phyloP scores from a whole-genome alignment of 2,329 filamentous ascomycete species.

The Epichloe sibirici region DNA sequence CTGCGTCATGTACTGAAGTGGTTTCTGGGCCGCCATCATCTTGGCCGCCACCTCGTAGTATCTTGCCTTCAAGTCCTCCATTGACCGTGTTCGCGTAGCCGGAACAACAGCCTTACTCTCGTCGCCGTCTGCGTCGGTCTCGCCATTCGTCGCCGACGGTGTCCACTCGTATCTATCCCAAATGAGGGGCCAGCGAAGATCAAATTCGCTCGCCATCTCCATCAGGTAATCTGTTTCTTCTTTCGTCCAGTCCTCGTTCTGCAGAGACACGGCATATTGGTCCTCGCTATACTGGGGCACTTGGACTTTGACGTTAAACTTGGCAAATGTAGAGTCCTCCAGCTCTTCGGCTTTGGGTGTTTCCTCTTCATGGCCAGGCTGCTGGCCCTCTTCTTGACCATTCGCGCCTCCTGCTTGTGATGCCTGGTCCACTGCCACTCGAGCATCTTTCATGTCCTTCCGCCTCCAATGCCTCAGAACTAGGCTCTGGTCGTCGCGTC shows the following conservation, averaged over 20 bases:
- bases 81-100: constrained; percentile 45
- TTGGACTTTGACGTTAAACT: constrained; percentile 74
- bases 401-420: background rate
- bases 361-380: background rate
- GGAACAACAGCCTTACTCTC: constrained; percentile 42
- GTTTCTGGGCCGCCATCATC: constrained; percentile 70
- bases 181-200: constrained; percentile 82
- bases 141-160: constrained; percentile 31
- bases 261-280: constrained; percentile 67
- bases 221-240: constrained; percentile 92
- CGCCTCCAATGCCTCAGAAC: constrained; percentile 71
- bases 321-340: constrained; percentile 61
- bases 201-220: constrained; percentile 60
- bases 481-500: constrained; percentile 54
- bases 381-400: constrained; percentile 16
- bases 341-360: constrained; percentile 15
- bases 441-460: constrained; percentile 32
- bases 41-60: constrained; percentile 81
- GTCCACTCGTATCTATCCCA: constrained; percentile 82
- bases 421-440: constrained; percentile 8
- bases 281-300: constrained; percentile 76
- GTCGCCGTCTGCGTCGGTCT: constrained; percentile 32
- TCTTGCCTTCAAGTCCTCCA: constrained; percentile 84
- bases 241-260: constrained; percentile 70
- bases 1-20: constrained; percentile 75